These are phyloP conservation scores for Nitzschia putrida DNA, from an alignment of 108 stramenopile species.

Conservation along the genomic window DNA sequence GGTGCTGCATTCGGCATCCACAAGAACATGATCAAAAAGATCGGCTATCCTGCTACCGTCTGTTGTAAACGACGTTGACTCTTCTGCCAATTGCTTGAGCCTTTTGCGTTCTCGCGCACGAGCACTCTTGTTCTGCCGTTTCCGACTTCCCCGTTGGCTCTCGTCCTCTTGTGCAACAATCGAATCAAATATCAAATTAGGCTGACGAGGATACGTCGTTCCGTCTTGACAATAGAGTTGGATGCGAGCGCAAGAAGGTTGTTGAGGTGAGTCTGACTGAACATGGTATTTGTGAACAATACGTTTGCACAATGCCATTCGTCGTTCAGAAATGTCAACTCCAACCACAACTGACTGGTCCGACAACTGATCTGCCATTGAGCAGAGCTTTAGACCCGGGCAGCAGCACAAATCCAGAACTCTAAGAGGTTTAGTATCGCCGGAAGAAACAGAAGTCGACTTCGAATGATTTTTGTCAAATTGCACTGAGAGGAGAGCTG, in stretches of 20 bases:
- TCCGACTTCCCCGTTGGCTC: conserved; percentile 57
- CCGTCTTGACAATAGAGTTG: conserved; percentile 72
- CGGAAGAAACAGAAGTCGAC: not conserved
- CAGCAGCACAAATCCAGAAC: conserved; percentile 90
- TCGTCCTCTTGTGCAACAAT: conserved; percentile 52
- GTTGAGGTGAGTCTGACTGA: conserved; percentile 31
- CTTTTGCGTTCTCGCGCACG: conserved; percentile 68
- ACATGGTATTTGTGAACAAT: conserved; percentile 81
- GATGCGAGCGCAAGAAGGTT: conserved; percentile 16
- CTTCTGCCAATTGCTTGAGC: conserved; percentile 44
- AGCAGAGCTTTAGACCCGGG: conserved; percentile 86
- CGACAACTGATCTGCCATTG: conserved; percentile 66
- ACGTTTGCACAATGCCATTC: conserved; percentile 71
- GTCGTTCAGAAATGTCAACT: conserved; percentile 71
- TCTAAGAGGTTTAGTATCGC: conserved; percentile 26
- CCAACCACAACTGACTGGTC: conserved; percentile 32
- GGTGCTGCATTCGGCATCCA: conserved; percentile 94
- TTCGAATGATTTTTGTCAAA: conserved; percentile 33
- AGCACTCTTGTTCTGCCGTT: conserved; percentile 87
- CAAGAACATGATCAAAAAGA: conserved; percentile 84
- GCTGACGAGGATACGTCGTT: conserved; percentile 57
- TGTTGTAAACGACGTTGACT: not conserved
- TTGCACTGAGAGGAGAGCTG: conserved; percentile 56
- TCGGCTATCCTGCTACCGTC: not conserved
- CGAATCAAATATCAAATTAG: conserved; percentile 73